Percentiles rank a stretch among this genome's conserved stretches.
These are phyloP conservation scores for Coemansia sp. DNA, from an alignment of 192 early-diverging fungal genomes.

Conservation along the genomic window DNA sequence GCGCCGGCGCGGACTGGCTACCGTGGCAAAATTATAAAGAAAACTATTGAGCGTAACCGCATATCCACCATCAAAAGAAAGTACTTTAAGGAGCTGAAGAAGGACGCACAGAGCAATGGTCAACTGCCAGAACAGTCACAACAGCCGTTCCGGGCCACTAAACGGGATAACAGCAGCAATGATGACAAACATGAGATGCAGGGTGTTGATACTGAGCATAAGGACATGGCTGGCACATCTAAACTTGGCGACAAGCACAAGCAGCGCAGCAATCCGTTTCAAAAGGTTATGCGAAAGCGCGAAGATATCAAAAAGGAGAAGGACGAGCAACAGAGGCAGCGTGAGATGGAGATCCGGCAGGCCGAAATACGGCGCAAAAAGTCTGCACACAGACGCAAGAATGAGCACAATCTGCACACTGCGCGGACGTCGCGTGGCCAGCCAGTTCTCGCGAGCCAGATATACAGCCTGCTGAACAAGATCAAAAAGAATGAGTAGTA, in stretches of 20 bases:
- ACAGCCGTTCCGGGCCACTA: neutral
- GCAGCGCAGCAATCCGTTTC: conserved; percentile 39
- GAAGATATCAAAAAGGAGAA: conserved; percentile 16
- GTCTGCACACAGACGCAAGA: conserved; percentile 32
- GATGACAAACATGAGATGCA: neutral
- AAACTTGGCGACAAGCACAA: conserved; percentile 6
- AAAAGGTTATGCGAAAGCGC: conserved; percentile 29
- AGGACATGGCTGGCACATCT: neutral
- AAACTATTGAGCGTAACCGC: conserved; percentile 51
- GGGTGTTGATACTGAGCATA: neutral
- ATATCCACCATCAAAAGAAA: conserved; percentile 40
- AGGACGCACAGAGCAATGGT: neutral
- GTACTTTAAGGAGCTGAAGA: conserved; percentile 41
- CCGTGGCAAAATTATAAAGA: conserved; percentile 40
- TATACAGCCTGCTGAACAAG: conserved; percentile 29
- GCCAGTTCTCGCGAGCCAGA: conserved; percentile 44
- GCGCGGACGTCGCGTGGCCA: conserved; percentile 38
- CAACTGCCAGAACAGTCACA: neutral
- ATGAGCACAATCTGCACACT: conserved; percentile 31
- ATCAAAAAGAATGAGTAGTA: conserved; percentile 18
- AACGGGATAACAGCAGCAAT: conserved; percentile 1
- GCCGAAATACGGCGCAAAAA: conserved; percentile 19
- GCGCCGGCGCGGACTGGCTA: conserved; percentile 28
- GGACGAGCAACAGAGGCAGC: conserved; percentile 20
- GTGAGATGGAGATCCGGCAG: conserved; percentile 21